Evolutionary conservation across 129 eudicot species (phyloP).

Genomic region (Saussurea involucrata): DNA sequence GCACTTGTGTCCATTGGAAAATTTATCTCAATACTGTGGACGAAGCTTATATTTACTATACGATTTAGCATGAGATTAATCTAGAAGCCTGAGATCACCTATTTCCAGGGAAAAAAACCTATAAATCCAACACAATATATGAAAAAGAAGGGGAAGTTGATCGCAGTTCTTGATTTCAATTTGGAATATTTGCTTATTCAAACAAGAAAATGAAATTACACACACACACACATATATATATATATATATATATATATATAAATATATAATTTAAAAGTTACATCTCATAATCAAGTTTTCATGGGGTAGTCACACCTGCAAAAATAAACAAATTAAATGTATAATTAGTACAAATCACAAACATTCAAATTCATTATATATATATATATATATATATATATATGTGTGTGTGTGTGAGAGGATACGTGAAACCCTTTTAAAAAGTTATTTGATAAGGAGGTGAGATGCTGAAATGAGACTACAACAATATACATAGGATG

Average conservation of each 20-base stretch:
- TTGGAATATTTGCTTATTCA: neutral
- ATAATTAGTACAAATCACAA: neutral
- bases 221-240: no score
- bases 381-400: no score
- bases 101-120: no score
- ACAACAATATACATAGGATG: no score
- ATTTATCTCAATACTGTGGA: no score
- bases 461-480: neutral
- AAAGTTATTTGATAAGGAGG: neutral
- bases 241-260: no score
- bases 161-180: neutral
- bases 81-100: neutral
- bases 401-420: no score
- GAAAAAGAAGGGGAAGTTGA: neutral
- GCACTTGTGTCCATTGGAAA: no score
- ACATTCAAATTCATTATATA: no score
- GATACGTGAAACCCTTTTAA: neutral
- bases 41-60: no score
- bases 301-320: constrained; percentile 44
- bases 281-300: constrained; percentile 8
- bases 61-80: no score
- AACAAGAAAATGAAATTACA: neutral
- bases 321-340: neutral
- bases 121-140: neutral
- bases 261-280: neutral